Base-by-base conservation (phyloP, 2,329 filamentous ascomycete species). In the Alternaria gaisen region DNA sequence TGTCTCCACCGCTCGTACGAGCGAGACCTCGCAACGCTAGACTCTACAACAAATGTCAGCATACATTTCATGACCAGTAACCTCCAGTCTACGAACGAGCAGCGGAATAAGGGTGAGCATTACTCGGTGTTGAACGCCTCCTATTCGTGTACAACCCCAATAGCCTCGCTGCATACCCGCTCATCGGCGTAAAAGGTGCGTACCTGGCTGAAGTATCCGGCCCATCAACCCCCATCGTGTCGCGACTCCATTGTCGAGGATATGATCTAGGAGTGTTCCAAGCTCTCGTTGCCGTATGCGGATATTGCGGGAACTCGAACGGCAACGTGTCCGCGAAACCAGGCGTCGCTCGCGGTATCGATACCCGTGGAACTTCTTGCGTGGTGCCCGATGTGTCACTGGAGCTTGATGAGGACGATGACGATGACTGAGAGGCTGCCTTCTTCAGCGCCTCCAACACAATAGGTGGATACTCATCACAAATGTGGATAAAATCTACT, bases 401-500 rank as follows among this genome's bases (percentile, higher is more conserved):
- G 1, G 56, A 65, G 41, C 56, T 57, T 16, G 59, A 60, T 16
- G 65, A 67, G 20, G 62, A 60, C 4, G 61, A 57, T 8, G 57
- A 60, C 11, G 46, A n/a, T 14, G 54, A 38, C 20, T 26, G 44
- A 8, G 46, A 18, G 9, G 57, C 48, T 14, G 61, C 16, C 40
- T 63, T 60, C 16, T 58, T 59, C 7, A 68, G 50, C 3, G 38
- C 56, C 47, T 69, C 56, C 9, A 66, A 52, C 8, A 73, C 52
- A 5, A 70, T 55, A 8, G 56, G 51, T 6, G 71, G 70, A 20
- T 68, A 67, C 16, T 71, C 61, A 8, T 72, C 70, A 20, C 67
- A 66, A 2, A 72, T 64, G 30, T 67, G 58, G 43, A 74, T 64
- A 38, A 61, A 71, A 43, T 75, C 69, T 5, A 62, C 60, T n/a